Percentiles rank a stretch among this genome's conserved stretches.
Evolutionary conservation across 305 asterid species (phyloP).

Genomic region (Lippia alba): DNA sequence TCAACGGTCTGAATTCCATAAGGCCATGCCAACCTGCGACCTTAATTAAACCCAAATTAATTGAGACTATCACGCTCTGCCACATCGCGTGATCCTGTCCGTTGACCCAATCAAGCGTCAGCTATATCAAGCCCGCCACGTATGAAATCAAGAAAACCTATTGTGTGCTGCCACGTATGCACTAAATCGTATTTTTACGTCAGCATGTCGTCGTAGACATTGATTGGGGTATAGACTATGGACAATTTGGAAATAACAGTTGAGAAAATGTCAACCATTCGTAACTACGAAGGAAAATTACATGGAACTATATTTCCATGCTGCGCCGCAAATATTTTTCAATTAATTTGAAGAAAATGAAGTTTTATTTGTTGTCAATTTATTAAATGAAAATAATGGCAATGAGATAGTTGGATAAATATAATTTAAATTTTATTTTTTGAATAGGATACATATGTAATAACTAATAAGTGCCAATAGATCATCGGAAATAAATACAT

Average conservation of each 20-base stretch:
- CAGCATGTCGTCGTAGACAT: constrained; percentile 29
- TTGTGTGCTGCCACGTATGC: constrained; percentile 21
- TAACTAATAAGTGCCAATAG: too few relatives aligned
- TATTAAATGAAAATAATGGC: too few relatives aligned
- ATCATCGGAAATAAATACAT: too few relatives aligned
- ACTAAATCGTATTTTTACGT: constrained; percentile 1
- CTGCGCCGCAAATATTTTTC: too few relatives aligned
- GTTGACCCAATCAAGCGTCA: neutral
- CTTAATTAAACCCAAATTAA: neutral
- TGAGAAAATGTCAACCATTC: constrained; percentile 35
- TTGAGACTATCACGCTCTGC: constrained; percentile 7
- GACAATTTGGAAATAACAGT: neutral
- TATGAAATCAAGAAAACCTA: constrained; percentile 1
- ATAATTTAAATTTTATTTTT: too few relatives aligned
- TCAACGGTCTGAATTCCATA: constrained; percentile 22
- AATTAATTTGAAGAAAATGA: too few relatives aligned
- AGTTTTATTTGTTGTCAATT: too few relatives aligned
- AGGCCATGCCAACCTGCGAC: constrained; percentile 12
- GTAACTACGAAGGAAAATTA: constrained; percentile 3
- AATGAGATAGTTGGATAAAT: neutral
- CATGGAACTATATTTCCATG: neutral
- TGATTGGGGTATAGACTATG: neutral
- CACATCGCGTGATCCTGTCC: constrained; percentile 44
- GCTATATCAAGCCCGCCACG: constrained; percentile 15
- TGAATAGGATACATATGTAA: too few relatives aligned